phyloP scores from a whole-genome alignment of 176 grass and related monocot species.

The Musa beccarii region DNA sequence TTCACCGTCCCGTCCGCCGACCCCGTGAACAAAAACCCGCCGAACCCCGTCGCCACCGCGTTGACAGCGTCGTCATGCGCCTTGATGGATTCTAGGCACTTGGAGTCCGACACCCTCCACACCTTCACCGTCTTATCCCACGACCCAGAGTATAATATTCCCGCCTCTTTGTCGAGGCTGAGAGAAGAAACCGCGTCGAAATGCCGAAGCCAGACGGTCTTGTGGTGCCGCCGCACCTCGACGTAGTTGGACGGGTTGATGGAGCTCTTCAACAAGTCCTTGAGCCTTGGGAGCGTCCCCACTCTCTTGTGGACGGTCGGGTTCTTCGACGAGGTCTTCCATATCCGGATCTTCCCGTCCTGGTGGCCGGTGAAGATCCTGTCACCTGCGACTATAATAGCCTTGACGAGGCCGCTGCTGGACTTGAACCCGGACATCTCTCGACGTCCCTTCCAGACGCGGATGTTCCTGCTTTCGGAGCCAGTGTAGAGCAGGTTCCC shows the following conservation, averaged over 20 bases:
- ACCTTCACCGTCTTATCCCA: constrained; percentile 16
- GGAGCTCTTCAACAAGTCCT: constrained; percentile 15
- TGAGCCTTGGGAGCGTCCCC: constrained; percentile 7
- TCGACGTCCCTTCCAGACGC: constrained; percentile 11
- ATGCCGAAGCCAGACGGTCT: constrained; percentile 14
- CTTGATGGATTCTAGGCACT: constrained; percentile 14
- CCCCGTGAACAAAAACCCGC: constrained; percentile 13
- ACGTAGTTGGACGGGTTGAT: constrained; percentile 21
- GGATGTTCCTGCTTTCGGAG: constrained; percentile 13
- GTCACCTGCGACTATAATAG: constrained; percentile 8
- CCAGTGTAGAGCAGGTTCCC: constrained; percentile 15
- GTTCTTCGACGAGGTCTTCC: constrained; percentile 5
- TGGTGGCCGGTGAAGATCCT: constrained; percentile 16
- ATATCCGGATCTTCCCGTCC: constrained; percentile 18
- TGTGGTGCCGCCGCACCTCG: constrained; percentile 14
- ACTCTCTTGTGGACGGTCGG: not conserved
- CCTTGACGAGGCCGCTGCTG: constrained; percentile 21
- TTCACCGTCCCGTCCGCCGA: constrained; percentile 15
- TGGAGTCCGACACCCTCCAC: constrained; percentile 17
- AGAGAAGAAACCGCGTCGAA: constrained; percentile 19
- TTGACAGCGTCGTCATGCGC: constrained; percentile 23
- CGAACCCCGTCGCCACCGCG: constrained; percentile 4
- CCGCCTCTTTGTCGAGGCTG: constrained; percentile 12
- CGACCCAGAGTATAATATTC: constrained; percentile 10
- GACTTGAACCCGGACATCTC: constrained; percentile 19